phyloP scores from a whole-genome alignment of 2,329 filamentous ascomycete genomes.

The Aspergillus costaricaensis region DNA sequence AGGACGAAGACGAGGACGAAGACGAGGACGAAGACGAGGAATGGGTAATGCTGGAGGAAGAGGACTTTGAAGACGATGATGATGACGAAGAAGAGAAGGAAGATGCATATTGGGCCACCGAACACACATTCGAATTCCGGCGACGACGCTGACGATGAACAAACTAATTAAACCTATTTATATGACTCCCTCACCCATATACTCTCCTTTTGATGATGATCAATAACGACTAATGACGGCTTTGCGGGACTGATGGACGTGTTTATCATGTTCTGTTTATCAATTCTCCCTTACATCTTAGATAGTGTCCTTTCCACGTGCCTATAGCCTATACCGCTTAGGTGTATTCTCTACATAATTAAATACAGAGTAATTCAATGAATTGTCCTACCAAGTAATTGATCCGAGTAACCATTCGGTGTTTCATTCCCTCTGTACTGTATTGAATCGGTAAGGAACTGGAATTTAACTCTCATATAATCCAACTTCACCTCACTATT shows the following conservation, averaged over 20 bases:
- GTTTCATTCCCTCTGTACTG: too few relatives aligned
- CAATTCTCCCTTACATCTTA: not conserved
- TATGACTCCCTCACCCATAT: not conserved
- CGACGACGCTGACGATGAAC: not conserved
- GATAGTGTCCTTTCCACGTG: not conserved
- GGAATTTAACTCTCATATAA: too few relatives aligned
- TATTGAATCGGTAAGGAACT: too few relatives aligned
- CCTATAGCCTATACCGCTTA: not conserved
- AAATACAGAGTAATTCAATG: too few relatives aligned
- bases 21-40: not conserved
- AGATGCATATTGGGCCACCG: constrained; percentile 4
- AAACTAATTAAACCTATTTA: not conserved
- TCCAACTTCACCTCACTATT: too few relatives aligned
- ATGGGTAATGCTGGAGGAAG: not conserved
- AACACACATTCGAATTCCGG: constrained; percentile 4
- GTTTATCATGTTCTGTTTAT: not conserved
- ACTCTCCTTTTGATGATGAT: not conserved
- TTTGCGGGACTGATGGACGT: not conserved
- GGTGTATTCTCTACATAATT: too few relatives aligned
- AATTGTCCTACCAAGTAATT: too few relatives aligned
- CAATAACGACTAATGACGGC: not conserved
- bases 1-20: not conserved
- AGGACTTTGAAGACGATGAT: not conserved
- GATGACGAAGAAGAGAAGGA: not conserved
- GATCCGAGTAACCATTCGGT: too few relatives aligned